Conservation (phyloP, 2,329 filamentous ascomycete species). For the Chaetomium sp. region DNA sequence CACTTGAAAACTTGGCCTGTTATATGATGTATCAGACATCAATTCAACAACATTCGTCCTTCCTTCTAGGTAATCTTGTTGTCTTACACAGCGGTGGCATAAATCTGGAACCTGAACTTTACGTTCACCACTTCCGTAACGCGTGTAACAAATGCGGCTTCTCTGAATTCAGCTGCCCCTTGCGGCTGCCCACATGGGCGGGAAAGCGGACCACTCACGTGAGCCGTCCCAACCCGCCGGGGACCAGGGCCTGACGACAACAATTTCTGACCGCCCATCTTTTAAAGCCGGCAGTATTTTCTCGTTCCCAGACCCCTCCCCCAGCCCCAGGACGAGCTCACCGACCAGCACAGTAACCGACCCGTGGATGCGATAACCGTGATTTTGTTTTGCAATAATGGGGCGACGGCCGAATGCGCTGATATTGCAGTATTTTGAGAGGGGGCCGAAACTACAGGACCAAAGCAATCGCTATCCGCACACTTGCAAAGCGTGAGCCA, state of each 20-base stretch:
- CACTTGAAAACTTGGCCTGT: no score
- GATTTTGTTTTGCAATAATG: slow-evolving; percentile 30
- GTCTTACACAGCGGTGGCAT: no score
- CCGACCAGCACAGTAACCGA: slow-evolving; percentile 10
- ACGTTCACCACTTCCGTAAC: no score
- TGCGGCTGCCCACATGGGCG: not conserved
- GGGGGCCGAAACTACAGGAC: slow-evolving; percentile 79
- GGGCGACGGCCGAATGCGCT: slow-evolving; percentile 77
- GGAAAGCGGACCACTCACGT: not conserved
- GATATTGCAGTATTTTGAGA: slow-evolving; percentile 81
- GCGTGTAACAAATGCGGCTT: no score
- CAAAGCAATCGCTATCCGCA: slow-evolving; percentile 89
- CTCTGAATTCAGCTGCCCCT: not conserved
- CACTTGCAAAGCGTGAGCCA: slow-evolving; percentile 62
- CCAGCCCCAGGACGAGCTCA: slow-evolving; percentile 10
- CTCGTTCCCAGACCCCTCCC: slow-evolving; percentile 18
- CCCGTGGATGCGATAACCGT: slow-evolving; percentile 16
- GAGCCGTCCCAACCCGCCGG: not conserved
- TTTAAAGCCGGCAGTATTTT: slow-evolving; percentile 25
- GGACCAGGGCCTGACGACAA: not conserved
- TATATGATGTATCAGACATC: no score
- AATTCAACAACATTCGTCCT: no score
- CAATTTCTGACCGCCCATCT: slow-evolving; percentile 20
- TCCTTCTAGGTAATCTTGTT: no score
- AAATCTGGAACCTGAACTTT: no score